Percentiles rank a stretch among this genome's conserved stretches.
phyloP scores from a whole-genome alignment of 202 grass and related monocot species.

The Digitaria exilis region DNA sequence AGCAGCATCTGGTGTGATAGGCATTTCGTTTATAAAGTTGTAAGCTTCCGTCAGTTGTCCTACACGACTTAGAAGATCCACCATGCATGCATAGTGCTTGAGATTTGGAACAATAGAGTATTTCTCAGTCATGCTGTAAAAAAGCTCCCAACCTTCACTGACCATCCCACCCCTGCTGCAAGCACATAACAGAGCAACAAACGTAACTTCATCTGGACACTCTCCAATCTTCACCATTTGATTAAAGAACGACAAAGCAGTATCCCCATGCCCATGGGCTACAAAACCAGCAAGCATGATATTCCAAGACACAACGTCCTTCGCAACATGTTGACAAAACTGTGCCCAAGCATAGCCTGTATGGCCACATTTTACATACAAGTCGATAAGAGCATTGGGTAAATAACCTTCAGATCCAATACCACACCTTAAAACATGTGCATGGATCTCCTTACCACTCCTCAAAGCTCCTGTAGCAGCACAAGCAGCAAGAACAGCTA shows the following conservation, averaged over 20 bases:
- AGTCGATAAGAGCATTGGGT: constrained; percentile 80
- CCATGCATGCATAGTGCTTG: constrained; percentile 94
- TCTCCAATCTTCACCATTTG: constrained; percentile 66
- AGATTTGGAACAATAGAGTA: constrained; percentile 84
- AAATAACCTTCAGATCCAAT: constrained; percentile 66
- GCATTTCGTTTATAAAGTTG: constrained; percentile 80
- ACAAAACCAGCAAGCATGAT: constrained; percentile 86
- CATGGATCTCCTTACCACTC: constrained; percentile 92
- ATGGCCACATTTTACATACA: constrained; percentile 92
- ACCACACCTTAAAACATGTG: constrained; percentile 65
- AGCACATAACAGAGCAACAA: constrained; percentile 78
- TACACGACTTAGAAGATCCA: constrained; percentile 83
- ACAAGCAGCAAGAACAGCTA: constrained; percentile 76
- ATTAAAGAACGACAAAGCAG: constrained; percentile 65
- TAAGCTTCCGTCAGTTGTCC: constrained; percentile 70
- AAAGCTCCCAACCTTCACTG: constrained; percentile 67
- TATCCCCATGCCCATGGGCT: constrained; percentile 56
- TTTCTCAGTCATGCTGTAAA: constrained; percentile 65
- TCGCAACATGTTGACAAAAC: constrained; percentile 56
- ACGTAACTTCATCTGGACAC: constrained; percentile 84
- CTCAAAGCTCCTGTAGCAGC: constrained; percentile 65
- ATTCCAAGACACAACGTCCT: constrained; percentile 90
- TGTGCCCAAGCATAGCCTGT: constrained; percentile 75
- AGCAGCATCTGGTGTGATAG: constrained; percentile 73
- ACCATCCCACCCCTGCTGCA: constrained; percentile 87